Conservation (phyloP, 73 alveolate genomes). For the Paramecium tetraurelia region DNA sequence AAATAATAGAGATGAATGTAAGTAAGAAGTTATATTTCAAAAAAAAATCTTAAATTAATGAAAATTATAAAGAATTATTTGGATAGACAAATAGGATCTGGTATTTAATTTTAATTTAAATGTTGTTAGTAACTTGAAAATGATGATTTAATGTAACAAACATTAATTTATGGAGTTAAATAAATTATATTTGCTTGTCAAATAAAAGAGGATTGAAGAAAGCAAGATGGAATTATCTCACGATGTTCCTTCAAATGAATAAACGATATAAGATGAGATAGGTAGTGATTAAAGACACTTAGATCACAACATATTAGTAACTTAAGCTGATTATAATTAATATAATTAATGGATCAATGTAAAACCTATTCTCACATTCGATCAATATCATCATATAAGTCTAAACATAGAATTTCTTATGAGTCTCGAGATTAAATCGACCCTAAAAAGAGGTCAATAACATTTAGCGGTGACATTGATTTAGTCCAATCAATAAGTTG, state of each 20-base stretch:
- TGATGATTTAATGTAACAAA: background rate
- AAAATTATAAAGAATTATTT: no score
- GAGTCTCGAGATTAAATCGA: background rate
- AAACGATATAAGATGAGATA: background rate
- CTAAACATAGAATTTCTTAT: background rate
- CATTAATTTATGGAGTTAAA: background rate
- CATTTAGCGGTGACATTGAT: background rate
- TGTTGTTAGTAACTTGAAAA: background rate
- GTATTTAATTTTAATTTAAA: no score
- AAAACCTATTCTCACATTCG: background rate
- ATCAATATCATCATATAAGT: background rate
- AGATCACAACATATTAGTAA: background rate
- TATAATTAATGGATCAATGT: background rate
- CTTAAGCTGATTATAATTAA: background rate
- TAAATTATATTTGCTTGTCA: background rate
- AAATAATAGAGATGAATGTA: no score
- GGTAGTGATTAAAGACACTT: background rate
- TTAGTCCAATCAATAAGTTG: background rate
- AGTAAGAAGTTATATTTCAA: no score
- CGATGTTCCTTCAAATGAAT: background rate
- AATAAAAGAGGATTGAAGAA: background rate
- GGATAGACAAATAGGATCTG: no score
- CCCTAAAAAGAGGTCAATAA: background rate
- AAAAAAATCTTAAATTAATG: no score
- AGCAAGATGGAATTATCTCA: background rate